A percentile compares a stretch with the other conserved stretches of the same genome.
These are phyloP conservation scores for Heterobasidion irregulare DNA, from an alignment of 1,284 basidiomycete species.

Conservation along the genomic window DNA sequence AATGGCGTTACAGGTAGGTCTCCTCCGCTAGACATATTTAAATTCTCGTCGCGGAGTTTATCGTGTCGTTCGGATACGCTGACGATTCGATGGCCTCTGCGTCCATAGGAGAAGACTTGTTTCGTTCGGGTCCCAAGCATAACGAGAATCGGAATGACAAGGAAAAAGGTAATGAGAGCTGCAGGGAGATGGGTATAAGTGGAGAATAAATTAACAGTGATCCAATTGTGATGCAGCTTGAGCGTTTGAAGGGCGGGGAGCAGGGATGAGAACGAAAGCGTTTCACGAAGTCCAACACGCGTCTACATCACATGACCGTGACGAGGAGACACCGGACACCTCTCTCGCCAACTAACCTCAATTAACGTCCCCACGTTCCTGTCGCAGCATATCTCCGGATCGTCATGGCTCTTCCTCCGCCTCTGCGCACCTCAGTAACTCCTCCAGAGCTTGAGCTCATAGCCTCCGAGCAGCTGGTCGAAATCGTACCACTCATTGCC, in stretches of 20 bases:
- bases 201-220: neutral
- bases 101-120: conserved; percentile 63
- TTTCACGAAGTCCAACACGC: neutral
- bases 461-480: conserved; percentile 73
- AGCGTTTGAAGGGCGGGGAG: neutral
- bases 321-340: neutral
- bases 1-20: neutral
- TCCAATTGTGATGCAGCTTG: too few species aligned
- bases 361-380: neutral
- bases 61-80: conserved; percentile 32
- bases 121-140: conserved; percentile 57
- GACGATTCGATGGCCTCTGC: conserved; percentile 56
- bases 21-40: neutral
- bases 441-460: conserved; percentile 83
- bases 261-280: neutral
- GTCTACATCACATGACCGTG: neutral
- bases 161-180: neutral
- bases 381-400: neutral
- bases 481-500: conserved; percentile 77
- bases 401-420: conserved; percentile 48
- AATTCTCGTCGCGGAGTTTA: conserved; percentile 5
- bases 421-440: conserved; percentile 54
- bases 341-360: too few species aligned
- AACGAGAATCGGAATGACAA: neutral
- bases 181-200: neutral